Evolutionary conservation across 2,329 filamentous ascomycete species (phyloP).

Genomic region (Aspergillus sp.): DNA sequence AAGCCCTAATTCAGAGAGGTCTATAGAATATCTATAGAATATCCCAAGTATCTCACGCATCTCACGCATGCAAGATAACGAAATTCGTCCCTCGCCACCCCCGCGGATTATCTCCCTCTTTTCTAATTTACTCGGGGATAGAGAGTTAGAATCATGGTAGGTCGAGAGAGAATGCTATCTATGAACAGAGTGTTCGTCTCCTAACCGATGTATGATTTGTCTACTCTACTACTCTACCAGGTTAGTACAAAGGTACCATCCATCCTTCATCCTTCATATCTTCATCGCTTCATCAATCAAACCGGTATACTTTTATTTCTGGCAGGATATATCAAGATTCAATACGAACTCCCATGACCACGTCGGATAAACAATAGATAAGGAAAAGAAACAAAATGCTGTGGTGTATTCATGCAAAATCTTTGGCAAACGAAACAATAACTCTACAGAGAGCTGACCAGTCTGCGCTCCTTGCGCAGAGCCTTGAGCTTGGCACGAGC

Average conservation of each 20-base stretch:
- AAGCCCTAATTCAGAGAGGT: too few relatives aligned
- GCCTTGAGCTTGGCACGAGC: slow-evolving; percentile 54
- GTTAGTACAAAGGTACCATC: background rate
- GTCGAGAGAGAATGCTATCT: too few relatives aligned
- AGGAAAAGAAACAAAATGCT: background rate
- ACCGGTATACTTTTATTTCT: background rate
- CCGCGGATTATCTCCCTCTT: too few relatives aligned
- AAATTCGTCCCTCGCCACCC: too few relatives aligned
- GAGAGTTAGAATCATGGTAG: too few relatives aligned
- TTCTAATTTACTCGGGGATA: too few relatives aligned
- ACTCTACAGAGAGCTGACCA: slow-evolving; percentile 41
- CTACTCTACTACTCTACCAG: background rate
- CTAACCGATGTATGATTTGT: background rate
- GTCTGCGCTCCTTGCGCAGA: slow-evolving; percentile 46
- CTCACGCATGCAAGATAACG: too few relatives aligned
- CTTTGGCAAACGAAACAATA: background rate
- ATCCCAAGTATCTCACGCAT: too few relatives aligned
- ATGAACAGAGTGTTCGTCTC: too few relatives aligned
- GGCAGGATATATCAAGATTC: background rate
- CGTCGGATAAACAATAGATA: background rate
- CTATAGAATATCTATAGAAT: too few relatives aligned
- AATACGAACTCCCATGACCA: background rate
- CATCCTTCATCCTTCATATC: background rate
- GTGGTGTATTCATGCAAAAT: background rate
- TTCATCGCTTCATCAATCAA: slow-evolving; percentile 5